Conservation (phyloP, 768 basidiomycete species). For the Russula sp. region DNA sequence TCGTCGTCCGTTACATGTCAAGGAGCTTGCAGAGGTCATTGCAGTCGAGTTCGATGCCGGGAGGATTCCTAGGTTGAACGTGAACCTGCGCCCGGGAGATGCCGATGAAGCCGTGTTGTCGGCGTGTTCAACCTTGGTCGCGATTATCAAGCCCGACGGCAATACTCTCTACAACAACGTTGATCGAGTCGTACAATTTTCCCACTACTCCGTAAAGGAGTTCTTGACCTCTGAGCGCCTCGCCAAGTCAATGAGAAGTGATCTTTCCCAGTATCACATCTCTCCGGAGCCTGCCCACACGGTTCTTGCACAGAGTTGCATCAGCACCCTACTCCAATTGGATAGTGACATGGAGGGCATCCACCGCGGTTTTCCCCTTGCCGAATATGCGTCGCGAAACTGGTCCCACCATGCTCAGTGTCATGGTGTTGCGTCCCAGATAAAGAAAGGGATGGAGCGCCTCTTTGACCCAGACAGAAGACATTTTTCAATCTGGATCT, state of each 20-base stretch:
- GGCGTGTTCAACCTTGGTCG: constrained; percentile 1
- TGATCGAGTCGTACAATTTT: constrained; percentile 1
- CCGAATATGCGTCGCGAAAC: background rate
- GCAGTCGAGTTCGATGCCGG: background rate
- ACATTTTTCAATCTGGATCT: background rate
- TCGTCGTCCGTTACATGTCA: background rate
- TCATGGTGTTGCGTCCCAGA: background rate
- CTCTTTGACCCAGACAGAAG: constrained; percentile 8
- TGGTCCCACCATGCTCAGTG: constrained; percentile 2
- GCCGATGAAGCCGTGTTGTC: background rate
- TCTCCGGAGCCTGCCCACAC: constrained; percentile 2
- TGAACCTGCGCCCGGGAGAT: background rate
- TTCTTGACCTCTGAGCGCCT: constrained; percentile 8
- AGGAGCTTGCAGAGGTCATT: constrained; percentile 1
- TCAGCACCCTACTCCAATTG: background rate
- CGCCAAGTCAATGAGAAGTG: background rate
- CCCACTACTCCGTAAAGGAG: constrained; percentile 6
- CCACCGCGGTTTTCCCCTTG: background rate
- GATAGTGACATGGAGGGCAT: background rate
- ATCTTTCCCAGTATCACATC: background rate
- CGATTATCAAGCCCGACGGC: background rate
- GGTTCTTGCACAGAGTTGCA: constrained; percentile 2
- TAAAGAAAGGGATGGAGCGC: background rate
- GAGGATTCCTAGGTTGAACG: background rate
- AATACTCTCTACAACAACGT: background rate